These are phyloP conservation scores for Solanum corneliomulleri DNA, from an alignment of 257 asterid genomes.

Conservation along the genomic window DNA sequence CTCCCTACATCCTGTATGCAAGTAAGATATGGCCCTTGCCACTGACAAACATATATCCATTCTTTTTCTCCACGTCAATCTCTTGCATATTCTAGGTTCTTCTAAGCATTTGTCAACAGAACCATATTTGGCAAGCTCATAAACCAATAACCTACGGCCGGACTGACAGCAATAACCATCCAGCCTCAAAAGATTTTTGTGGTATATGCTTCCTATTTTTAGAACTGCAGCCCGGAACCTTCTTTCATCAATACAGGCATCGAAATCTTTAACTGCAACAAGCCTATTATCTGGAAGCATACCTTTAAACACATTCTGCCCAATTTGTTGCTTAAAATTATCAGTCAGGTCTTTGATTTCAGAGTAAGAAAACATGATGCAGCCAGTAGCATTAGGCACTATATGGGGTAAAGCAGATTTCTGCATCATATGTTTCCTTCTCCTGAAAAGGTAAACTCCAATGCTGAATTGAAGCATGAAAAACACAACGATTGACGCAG, in stretches of 20 bases:
- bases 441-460: constrained; percentile 11
- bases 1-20: constrained; percentile 34
- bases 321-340: constrained; percentile 27
- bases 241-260: constrained; percentile 13
- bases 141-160: constrained; percentile 15
- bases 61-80: constrained; percentile 27
- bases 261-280: constrained; percentile 18
- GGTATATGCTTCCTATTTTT: constrained; percentile 23
- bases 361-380: constrained; percentile 16
- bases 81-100: constrained; percentile 29
- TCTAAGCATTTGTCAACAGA: constrained; percentile 15
- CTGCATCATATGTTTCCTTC: neutral
- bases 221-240: constrained; percentile 20
- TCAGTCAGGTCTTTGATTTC: constrained; percentile 24
- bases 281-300: constrained; percentile 10
- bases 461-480: constrained; percentile 14
- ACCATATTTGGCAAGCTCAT: constrained; percentile 24
- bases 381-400: constrained; percentile 12
- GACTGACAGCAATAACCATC: constrained; percentile 25
- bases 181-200: constrained; percentile 27
- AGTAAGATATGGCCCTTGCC: constrained; percentile 25
- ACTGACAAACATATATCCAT: constrained; percentile 20
- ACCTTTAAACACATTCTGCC: constrained; percentile 22
- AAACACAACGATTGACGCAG: constrained; percentile 7
- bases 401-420: constrained; percentile 6